Base-by-base conservation (phyloP, 345 rosid genomes). In the Brassica nigra region DNA sequence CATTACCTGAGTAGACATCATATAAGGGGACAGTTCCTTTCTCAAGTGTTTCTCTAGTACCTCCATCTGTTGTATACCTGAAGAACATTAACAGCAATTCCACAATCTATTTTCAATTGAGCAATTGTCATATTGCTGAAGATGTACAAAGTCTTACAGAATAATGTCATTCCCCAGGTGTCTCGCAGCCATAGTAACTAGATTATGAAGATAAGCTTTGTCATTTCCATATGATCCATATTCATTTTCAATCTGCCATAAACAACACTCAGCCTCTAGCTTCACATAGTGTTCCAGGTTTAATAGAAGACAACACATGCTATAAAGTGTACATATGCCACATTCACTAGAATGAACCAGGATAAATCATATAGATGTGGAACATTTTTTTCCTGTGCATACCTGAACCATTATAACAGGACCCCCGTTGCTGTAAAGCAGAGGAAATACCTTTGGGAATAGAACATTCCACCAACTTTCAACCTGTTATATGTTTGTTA, bases 31-130 rank as follows among this genome's bases (percentile, higher is more conserved):
- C 85, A 67, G 95, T 89, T 84, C 99, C 99, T 84, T 89, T 91
- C 83, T 85, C 84, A 62, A 95, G 97, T 80, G 70, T 83, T 78
- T 85, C 95, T 80, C 81, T 81, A 59, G 88, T 76, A 74, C 99
- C 99, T 67, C 99, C 99, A 78, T 95, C 99, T 8, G 95, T 95
- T 39, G 99, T 95, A 77, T 95, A 95, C 81, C 99, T 92, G 83
- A 70, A 34, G 57, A 79, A 6, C 72, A 75, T 74, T 8, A 71
- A 54, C 39, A 73, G 54, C 6, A 42, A 72, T 4, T 4, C 64
- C 33, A 71, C 4, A 61, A 14, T 47, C 62, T 69, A 20, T 62
- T 42, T 69, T 47, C 37, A 31, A 29, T 0, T 27, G 64, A 59
- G 33, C 1, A 1, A 27, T 2, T 59, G 64, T 59, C 33, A 59